phyloP scores from a whole-genome alignment of 2,329 filamentous ascomycete genomes.

The Colletotrichum chrysophilum region DNA sequence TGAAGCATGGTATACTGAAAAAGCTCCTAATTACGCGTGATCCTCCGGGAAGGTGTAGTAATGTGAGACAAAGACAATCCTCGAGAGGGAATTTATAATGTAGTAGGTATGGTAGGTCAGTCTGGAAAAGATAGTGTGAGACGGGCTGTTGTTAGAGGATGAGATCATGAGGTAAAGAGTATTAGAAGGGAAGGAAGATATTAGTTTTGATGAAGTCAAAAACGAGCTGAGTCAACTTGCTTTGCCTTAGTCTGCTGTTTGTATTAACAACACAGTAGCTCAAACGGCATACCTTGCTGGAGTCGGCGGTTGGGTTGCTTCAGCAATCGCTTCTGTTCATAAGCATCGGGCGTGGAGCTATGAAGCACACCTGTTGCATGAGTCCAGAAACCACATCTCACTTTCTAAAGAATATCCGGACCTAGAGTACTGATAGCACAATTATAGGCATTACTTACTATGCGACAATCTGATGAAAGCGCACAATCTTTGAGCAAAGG shows the following conservation, averaged over 20 bases:
- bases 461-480: neutral
- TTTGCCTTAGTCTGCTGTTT: neutral
- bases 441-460: neutral
- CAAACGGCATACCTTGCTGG: neutral
- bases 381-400: neutral
- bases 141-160: neutral
- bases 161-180: too few relatives aligned
- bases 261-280: fast-evolving
- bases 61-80: fast-evolving
- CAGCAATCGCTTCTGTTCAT: fast-evolving
- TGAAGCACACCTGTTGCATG: neutral
- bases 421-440: neutral
- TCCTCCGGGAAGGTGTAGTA: fast-evolving
- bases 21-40: fast-evolving
- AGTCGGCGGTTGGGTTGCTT: neutral
- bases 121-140: neutral
- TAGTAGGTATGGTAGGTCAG: neutral
- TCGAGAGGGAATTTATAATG: neutral
- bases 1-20: neutral
- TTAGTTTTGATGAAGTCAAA: neutral
- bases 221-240: neutral
- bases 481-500: neutral
- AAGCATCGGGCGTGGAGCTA: neutral
- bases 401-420: fast-evolving
- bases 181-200: too few relatives aligned